Percentiles rank a stretch among this genome's conserved stretches.
phyloP scores from a whole-genome alignment of 129 eudicot species.

The Smallanthus sonchifolius region DNA sequence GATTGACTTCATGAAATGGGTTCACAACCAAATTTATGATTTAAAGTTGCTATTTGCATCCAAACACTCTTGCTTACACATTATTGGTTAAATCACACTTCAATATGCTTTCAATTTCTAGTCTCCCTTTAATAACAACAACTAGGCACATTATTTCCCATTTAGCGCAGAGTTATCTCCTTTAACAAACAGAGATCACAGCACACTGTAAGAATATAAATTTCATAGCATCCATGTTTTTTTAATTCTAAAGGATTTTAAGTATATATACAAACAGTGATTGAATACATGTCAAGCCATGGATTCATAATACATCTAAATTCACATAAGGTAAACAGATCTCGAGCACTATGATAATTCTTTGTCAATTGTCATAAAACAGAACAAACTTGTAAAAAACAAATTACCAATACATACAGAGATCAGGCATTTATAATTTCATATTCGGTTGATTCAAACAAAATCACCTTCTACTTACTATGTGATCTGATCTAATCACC shows the following conservation, averaged over 20 bases:
- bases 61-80: neutral
- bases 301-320: neutral
- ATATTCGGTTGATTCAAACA: neutral
- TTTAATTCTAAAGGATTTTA: neutral
- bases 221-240: neutral
- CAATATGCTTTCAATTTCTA: no score
- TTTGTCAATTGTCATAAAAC: neutral
- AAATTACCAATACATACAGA: no score
- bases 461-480: neutral
- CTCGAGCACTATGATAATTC: slow-evolving; percentile 30
- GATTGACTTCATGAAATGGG: neutral
- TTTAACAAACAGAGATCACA: neutral
- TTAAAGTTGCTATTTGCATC: neutral
- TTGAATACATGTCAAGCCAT: neutral
- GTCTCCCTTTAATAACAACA: no score
- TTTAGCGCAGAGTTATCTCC: no score
- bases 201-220: neutral
- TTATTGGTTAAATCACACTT: neutral
- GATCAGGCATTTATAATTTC: neutral
- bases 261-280: neutral
- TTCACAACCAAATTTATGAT: neutral
- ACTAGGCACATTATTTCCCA: neutral
- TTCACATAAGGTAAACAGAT: slow-evolving; percentile 14
- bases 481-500: neutral
- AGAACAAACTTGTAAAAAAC: neutral